Percentiles rank a stretch among this genome's conserved stretches.
phyloP scores from a whole-genome alignment of 768 basidiomycete genomes.

The Mycena venus region DNA sequence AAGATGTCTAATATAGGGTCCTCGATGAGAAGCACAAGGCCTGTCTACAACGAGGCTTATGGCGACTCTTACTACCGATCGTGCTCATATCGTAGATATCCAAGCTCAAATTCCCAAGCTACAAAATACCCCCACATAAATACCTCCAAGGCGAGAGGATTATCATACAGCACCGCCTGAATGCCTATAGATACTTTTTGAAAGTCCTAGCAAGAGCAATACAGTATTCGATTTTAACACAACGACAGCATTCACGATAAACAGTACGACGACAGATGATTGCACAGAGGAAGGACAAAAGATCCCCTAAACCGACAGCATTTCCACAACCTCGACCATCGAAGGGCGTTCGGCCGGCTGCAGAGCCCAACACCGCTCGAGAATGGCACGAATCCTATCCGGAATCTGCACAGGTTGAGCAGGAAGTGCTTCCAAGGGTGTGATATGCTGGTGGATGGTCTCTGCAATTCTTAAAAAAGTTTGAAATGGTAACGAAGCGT shows the following conservation, averaged over 20 bases:
- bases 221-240: background rate
- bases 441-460: constrained; percentile 2
- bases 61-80: too few relatives aligned
- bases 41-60: too few relatives aligned
- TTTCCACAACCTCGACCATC: constrained; percentile 8
- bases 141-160: too few relatives aligned
- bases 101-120: too few relatives aligned
- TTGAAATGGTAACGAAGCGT: background rate
- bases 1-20: background rate
- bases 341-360: constrained; percentile 1
- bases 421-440: constrained; percentile 6
- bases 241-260: background rate
- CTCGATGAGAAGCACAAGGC: background rate
- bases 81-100: too few relatives aligned
- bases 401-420: constrained; percentile 1
- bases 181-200: too few relatives aligned
- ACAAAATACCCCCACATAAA: too few relatives aligned
- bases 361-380: constrained; percentile 7
- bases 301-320: background rate
- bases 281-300: background rate
- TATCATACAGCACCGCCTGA: too few relatives aligned
- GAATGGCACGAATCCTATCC: background rate
- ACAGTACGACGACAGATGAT: background rate
- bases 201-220: background rate
- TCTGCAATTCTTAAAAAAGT: background rate